Evolutionary conservation across 2,329 filamentous ascomycete genomes (phyloP).

Genomic region (Diaporthe sp.): DNA sequence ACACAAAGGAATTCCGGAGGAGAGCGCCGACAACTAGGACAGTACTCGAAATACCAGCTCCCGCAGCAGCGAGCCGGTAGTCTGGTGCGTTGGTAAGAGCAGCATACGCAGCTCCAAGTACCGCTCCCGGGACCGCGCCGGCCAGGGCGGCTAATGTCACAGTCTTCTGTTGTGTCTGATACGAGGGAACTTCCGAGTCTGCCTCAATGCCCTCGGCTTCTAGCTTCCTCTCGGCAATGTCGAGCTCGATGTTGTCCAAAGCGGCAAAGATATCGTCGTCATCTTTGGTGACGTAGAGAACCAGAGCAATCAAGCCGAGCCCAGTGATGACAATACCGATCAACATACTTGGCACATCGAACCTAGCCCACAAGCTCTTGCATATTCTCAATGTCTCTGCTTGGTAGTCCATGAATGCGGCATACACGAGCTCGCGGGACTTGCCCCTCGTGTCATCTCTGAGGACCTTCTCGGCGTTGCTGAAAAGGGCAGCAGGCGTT

Average conservation of each 20-base stretch:
- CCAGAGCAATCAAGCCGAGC: conserved; percentile 73
- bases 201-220: conserved; percentile 56
- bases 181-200: conserved; percentile 43
- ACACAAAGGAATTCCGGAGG: conserved; percentile 51
- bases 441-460: conserved; percentile 47
- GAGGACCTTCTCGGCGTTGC: conserved; percentile 53
- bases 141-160: conserved; percentile 50
- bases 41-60: conserved; percentile 58
- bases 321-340: conserved; percentile 79
- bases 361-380: conserved; percentile 89
- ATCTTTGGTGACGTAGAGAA: conserved; percentile 76
- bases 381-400: conserved; percentile 81
- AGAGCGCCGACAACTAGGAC: conserved; percentile 53
- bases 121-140: conserved; percentile 47
- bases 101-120: conserved; percentile 45
- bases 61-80: conserved; percentile 52
- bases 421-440: conserved; percentile 55
- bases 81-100: conserved; percentile 50
- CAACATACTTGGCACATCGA: conserved; percentile 88
- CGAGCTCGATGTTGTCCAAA: conserved; percentile 66
- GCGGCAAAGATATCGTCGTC: conserved; percentile 65
- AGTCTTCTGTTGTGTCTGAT: conserved; percentile 51
- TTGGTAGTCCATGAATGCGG: conserved; percentile 79
- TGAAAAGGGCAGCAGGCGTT: conserved; percentile 68
- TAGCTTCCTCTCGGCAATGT: conserved; percentile 67